Base-by-base conservation (phyloP, 176 grass and related monocot genomes). In the Paspalum vaginatum region DNA sequence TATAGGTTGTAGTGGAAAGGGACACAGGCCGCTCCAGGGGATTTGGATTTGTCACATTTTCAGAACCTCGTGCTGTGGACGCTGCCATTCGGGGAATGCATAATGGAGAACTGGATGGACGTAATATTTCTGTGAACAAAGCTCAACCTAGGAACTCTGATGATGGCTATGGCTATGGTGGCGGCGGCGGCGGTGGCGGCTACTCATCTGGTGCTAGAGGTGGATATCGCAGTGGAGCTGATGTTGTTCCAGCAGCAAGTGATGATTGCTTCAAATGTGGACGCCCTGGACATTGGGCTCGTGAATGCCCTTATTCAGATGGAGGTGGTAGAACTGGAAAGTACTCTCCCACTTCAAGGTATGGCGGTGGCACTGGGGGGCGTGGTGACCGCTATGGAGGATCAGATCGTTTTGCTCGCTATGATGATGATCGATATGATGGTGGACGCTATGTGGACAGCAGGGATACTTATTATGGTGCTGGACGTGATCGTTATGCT, bases 21-120 rank as follows among this genome's bases (percentile, higher is more conserved):
- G 93, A 99, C 2, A 96, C 97, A 70, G 93, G 93, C 39, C 90
- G 97, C 32, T 94, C 97, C 55, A 91, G 93, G 48, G 97, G 97
- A 37, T 99, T 99, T 85, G 97, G 97, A 79, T 99, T 99, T 86
- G 92, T 99, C 56, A 99, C 93, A 24, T 99, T 95, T 78, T 87
- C 87, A 1, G 91, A 96, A 81, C 82, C 88, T 37, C 78, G 80
- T 56, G 88, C 93, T 76, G 88, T 88, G 67, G 92, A 99, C 65
- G 88, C 63, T 82, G 88, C 97, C 9, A 99, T 99, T 63, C 68
- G 67, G 37, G 92, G 84, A 68, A 99, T 99, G 97, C 93, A 99
- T 84, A 91, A 93, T 61, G 70, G 56, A 76, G 91, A 99, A 69
- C 68, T 99, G 45, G 90, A 99, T 83, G 97, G 97, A 2, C 85